Conservation (phyloP, 371 early-diverging fungal genomes). For the Lichtheimia ramosa region DNA sequence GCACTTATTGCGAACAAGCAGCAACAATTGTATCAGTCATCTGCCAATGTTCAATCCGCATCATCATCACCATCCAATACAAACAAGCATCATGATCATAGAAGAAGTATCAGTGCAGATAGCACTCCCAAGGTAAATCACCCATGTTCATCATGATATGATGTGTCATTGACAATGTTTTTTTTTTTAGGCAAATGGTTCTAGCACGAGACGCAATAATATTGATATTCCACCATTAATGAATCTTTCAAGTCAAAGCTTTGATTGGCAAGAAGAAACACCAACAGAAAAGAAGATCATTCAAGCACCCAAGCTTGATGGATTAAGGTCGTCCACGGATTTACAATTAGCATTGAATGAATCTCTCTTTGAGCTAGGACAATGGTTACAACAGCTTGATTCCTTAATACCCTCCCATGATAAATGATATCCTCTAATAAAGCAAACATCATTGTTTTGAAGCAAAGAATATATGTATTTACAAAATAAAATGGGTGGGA, state of each 20-base stretch:
- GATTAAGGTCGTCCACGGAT: constrained; percentile 20
- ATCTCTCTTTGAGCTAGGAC: constrained; percentile 26
- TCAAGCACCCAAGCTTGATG: constrained; percentile 25
- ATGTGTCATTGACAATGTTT: not conserved
- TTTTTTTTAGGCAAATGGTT: not conserved
- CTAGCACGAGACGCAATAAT: not conserved
- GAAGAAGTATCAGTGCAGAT: constrained; percentile 45
- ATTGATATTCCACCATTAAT: constrained; percentile 9
- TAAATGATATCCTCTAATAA: too few relatives aligned
- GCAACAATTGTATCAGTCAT: constrained; percentile 23
- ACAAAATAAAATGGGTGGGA: too few relatives aligned
- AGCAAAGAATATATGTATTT: too few relatives aligned
- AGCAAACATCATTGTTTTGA: too few relatives aligned
- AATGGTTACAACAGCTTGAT: constrained; percentile 28
- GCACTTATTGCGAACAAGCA: constrained; percentile 33
- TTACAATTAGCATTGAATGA: constrained; percentile 30
- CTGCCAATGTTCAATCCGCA: not conserved
- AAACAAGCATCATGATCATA: constrained; percentile 19
- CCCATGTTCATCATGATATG: too few relatives aligned
- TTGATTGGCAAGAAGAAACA: constrained; percentile 8
- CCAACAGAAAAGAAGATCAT: constrained; percentile 10
- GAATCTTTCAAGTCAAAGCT: constrained; percentile 7
- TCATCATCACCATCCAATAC: not conserved
- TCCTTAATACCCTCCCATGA: not conserved
- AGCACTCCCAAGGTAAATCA: constrained; percentile 16